Conservation (phyloP, 352 stramenopile species). For the Phytophthora podocarpi region DNA sequence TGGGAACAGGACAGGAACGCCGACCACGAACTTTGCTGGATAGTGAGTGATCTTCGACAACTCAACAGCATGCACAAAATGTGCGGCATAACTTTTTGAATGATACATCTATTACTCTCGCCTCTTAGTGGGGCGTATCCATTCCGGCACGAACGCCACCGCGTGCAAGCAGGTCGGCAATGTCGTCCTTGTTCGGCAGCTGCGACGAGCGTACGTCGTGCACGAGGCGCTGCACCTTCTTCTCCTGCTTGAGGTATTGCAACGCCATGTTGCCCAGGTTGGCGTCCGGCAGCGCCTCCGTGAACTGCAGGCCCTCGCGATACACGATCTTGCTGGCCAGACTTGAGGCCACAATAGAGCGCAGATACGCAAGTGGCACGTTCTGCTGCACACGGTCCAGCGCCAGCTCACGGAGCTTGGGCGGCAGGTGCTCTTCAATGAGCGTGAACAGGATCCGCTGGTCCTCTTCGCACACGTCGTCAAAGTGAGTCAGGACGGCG, state of each 20-base stretch:
- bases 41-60: too few species aligned
- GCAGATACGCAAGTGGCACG: conserved; percentile 96
- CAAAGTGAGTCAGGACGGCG: conserved; percentile 91
- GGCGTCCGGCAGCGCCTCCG: conserved; percentile 90
- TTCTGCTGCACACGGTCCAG: conserved; percentile 93
- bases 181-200: conserved; percentile 64
- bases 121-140: conserved; percentile 47
- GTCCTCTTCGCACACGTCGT: conserved; percentile 89
- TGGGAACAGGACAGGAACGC: too few species aligned
- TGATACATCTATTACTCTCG: too few species aligned
- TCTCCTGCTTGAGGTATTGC: conserved; percentile 95
- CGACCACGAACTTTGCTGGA: too few species aligned
- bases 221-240: conserved; percentile 90
- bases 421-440: conserved; percentile 92
- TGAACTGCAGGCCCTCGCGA: conserved; percentile 96
- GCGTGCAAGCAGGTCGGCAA: conserved; percentile 73
- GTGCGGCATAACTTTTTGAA: too few species aligned
- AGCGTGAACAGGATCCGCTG: conserved; percentile 81
- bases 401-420: conserved; percentile 93
- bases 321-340: conserved; percentile 98
- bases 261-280: conserved; percentile 93
- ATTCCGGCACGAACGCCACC: conserved; percentile 80
- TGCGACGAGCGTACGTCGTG: conserved; percentile 63
- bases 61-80: too few species aligned
- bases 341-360: conserved; percentile 95